These are phyloP conservation scores for Malus asiatica DNA, from an alignment of 306 rosid species.

Conservation along the genomic window DNA sequence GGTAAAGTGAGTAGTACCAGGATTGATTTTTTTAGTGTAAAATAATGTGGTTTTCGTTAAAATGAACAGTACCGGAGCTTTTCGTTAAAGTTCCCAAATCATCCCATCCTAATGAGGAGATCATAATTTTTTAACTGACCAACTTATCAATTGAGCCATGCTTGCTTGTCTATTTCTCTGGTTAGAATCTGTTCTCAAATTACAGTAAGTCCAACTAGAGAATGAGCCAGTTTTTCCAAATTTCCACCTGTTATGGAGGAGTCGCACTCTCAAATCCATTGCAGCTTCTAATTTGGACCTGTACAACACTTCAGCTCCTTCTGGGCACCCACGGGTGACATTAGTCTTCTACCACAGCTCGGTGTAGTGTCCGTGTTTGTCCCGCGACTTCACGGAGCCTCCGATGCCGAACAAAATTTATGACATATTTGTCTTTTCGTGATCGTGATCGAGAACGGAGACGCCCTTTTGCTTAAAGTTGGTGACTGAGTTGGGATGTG, in stretches of 20 bases:
- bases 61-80: no score
- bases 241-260: slow-evolving; percentile 17
- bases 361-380: slow-evolving; percentile 30
- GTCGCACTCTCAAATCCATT: slow-evolving; percentile 46
- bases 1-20: no score
- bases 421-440: slow-evolving; percentile 39
- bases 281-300: slow-evolving; percentile 45
- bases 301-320: neutral
- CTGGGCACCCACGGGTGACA: slow-evolving; percentile 41
- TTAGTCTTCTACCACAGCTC: slow-evolving; percentile 61
- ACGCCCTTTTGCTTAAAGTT: neutral
- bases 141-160: no score
- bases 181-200: no score
- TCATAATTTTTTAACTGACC: no score
- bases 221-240: neutral
- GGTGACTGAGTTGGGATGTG: neutral
- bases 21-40: no score
- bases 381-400: slow-evolving; percentile 47
- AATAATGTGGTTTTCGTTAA: no score
- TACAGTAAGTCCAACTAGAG: no score
- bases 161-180: no score
- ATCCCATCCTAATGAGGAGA: no score
- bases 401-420: slow-evolving; percentile 61
- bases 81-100: no score
- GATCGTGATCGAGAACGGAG: neutral